A percentile compares a stretch with the other conserved stretches of the same genome.
Evolutionary conservation across 75 land plant species (phyloP).

Genomic region (Gnetum montanum): DNA sequence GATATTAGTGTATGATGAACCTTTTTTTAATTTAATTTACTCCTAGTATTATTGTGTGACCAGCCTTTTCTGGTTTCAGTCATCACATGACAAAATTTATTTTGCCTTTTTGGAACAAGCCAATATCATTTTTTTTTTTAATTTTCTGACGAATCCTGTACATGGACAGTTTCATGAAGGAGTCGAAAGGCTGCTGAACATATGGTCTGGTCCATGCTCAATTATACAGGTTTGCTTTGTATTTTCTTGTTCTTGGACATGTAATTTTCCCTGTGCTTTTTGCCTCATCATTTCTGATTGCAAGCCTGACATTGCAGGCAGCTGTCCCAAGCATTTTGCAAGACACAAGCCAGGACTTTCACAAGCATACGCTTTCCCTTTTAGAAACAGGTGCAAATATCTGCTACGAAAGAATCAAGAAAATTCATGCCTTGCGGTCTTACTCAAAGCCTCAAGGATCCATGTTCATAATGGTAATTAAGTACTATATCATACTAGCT

Average conservation of each 20-base stretch:
- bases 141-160: no score
- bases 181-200: constrained; percentile 5
- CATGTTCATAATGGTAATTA: constrained; percentile 39
- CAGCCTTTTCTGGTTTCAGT: no score
- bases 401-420: constrained; percentile 23
- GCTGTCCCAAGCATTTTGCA: constrained; percentile 26
- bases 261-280: neutral
- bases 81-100: no score
- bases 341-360: constrained; percentile 27
- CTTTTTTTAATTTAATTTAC: no score
- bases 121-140: no score
- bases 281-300: neutral
- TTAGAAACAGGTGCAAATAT: constrained; percentile 20
- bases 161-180: constrained; percentile 3
- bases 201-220: constrained; percentile 1
- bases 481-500: neutral
- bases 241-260: no score
- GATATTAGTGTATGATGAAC: no score
- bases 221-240: constrained; percentile 1
- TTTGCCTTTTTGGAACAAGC: no score
- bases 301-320: constrained; percentile 12
- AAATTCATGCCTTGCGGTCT: constrained; percentile 21
- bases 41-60: no score
- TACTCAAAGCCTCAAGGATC: constrained; percentile 33
- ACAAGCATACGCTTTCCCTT: constrained; percentile 9